Evolutionary conservation across 2,329 filamentous ascomycete species (phyloP), one percentile per base, ranked within the genome.

Genomic region (Botrytis elliptica): DNA sequence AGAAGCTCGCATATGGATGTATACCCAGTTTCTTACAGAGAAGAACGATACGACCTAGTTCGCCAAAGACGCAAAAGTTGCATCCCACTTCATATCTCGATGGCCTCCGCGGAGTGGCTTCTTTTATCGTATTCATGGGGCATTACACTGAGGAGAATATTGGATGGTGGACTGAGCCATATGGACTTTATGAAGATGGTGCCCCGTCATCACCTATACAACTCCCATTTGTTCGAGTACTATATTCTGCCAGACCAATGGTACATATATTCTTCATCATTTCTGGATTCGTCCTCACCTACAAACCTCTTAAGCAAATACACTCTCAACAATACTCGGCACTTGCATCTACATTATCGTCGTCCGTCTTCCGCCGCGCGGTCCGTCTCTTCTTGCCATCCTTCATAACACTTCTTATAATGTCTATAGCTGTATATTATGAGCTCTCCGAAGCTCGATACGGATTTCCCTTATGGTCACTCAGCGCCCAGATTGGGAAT

Each of bases 211-310:
- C 84, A 69, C 79, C 80, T n/a, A 75, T 86, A 33, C 85, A 86
- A 77, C 78, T 86, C 22, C 85, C 85, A 1, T 84, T 84, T 69
- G 20, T 85, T 12, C 83, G 85, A 71, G 79, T 85, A 42, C 71
- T 86, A 33, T 75, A 85, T 83, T 83, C 83, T 25, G 85, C 85
- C 29, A 82, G 83, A 29, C 84, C 85, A 14, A 85, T 85, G 84
- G 85, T 87, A 4, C 83, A 85, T 77, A 83, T 87, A 65, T 87
- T 87, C 79, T 87, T 87, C 78, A 83, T 87, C 76, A 85, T 87
- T 52, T 86, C 85, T 1, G 85, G 86, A 55, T 86, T 85, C 75
- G 85, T 83, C 4, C 81, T 87, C 36, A 83, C 84, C 12, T 82
- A 83, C 76, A 84, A 85, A 75, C 83, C 85, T 3, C 78, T 87